Conservation (phyloP, 441 rosid species). For the Mallotus repandus region DNA sequence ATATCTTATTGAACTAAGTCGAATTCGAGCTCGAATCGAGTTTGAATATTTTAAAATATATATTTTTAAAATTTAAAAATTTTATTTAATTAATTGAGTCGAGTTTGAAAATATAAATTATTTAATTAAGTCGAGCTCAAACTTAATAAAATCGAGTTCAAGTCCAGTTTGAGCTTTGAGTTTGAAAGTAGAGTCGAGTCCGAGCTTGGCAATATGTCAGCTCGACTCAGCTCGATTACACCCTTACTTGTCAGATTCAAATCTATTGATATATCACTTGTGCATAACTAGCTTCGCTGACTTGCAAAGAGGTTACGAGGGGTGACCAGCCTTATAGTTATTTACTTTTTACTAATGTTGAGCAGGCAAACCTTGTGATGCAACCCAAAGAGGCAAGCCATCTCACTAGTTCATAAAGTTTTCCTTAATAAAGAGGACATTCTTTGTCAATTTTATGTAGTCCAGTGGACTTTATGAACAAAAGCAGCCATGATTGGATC, state of each 20-base stretch:
- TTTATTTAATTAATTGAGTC: too few relatives aligned
- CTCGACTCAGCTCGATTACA: too few relatives aligned
- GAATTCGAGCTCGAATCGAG: too few relatives aligned
- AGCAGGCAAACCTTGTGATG: background rate
- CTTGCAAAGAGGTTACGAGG: background rate
- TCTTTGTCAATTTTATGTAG: background rate
- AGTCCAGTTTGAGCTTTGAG: too few relatives aligned
- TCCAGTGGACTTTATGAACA: background rate
- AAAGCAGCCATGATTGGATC: background rate
- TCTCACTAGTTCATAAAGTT: background rate
- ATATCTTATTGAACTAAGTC: too few relatives aligned
- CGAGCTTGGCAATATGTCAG: too few relatives aligned
- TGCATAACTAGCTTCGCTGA: background rate
- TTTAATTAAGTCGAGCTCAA: too few relatives aligned
- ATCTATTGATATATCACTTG: background rate
- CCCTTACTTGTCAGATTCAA: background rate
- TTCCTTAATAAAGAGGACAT: background rate
- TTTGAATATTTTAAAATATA: too few relatives aligned
- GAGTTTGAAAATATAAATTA: too few relatives aligned
- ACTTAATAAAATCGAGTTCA: too few relatives aligned
- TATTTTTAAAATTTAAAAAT: too few relatives aligned
- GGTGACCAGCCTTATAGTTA: background rate
- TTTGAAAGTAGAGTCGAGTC: too few relatives aligned
- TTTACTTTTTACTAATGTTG: background rate
- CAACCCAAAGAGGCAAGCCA: constrained; percentile 3